Evolutionary conservation across 371 early-diverging fungal genomes (phyloP).

Genomic region (Rhizomucor miehei): DNA sequence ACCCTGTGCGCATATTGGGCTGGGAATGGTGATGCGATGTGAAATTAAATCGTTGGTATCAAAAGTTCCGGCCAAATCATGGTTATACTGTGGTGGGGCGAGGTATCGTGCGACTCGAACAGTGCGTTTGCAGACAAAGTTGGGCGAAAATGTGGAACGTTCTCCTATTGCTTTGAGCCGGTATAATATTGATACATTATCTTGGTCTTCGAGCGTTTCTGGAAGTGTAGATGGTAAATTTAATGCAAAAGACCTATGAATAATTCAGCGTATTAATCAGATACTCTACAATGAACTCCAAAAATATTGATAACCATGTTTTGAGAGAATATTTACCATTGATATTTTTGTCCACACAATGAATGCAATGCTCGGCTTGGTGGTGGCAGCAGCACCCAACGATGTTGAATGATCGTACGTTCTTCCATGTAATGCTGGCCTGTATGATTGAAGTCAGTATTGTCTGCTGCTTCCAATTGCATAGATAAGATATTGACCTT

Average conservation of each 20-base stretch:
- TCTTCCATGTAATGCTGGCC: conserved; percentile 12
- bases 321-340: too few relatives aligned
- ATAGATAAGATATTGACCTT: conserved; percentile 14
- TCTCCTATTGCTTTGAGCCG: conserved; percentile 33
- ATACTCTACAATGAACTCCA: too few relatives aligned
- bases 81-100: background rate
- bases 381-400: conserved; percentile 23
- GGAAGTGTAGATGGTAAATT: conserved; percentile 39
- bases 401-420: conserved; percentile 13
- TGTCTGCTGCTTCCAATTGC: too few relatives aligned
- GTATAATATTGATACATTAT: conserved; percentile 25
- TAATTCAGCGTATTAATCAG: too few relatives aligned
- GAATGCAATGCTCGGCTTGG: conserved; percentile 16
- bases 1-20: conserved; percentile 29
- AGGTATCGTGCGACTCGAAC: conserved; percentile 14
- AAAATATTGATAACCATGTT: too few relatives aligned
- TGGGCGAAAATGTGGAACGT: conserved; percentile 28
- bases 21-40: conserved; percentile 36
- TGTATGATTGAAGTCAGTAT: conserved; percentile 5
- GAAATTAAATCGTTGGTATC: conserved; percentile 28
- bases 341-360: conserved; percentile 21
- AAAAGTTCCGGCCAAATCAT: conserved; percentile 6
- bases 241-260: conserved; percentile 32
- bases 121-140: conserved; percentile 21
- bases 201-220: conserved; percentile 28